phyloP scores from a whole-genome alignment of 305 asterid genomes.

The Fraxinus ornus region DNA sequence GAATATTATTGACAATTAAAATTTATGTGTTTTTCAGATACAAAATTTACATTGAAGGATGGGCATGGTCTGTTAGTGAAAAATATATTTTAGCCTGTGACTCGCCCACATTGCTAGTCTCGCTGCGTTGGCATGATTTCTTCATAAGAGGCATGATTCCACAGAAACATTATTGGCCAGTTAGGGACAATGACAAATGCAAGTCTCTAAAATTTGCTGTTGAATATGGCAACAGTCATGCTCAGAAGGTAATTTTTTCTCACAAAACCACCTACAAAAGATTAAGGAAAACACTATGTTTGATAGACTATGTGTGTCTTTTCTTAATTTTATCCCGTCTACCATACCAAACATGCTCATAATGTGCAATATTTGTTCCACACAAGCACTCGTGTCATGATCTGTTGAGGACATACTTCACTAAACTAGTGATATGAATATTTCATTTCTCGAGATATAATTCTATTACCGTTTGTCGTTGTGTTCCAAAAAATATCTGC shows the following conservation, averaged over 20 bases:
- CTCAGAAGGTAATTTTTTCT: slow-evolving; percentile 44
- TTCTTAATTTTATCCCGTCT: background rate
- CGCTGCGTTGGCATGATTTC: slow-evolving; percentile 75
- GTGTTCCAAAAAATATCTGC: background rate
- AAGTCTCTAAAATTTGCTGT: slow-evolving; percentile 77
- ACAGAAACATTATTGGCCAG: slow-evolving; percentile 81
- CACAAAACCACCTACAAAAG: background rate
- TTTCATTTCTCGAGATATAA: background rate
- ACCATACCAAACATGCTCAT: background rate
- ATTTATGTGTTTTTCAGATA: slow-evolving; percentile 40
- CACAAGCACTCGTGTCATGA: background rate
- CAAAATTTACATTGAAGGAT: slow-evolving; percentile 87
- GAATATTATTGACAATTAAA: background rate
- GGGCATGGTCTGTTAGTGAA: slow-evolving; percentile 91
- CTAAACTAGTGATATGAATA: background rate
- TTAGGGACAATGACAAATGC: slow-evolving; percentile 61
- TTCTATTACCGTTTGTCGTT: background rate
- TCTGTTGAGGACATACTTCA: background rate
- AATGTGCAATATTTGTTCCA: background rate
- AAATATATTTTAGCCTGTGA: slow-evolving; percentile 80
- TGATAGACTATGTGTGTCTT: background rate
- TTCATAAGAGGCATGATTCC: slow-evolving; percentile 75
- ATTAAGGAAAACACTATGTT: background rate
- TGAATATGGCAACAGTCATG: slow-evolving; percentile 80
- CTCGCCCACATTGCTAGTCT: slow-evolving; percentile 66